Evolutionary conservation across 2,329 filamentous ascomycete species (phyloP), one percentile per base, ranked within the genome.

Genomic region (Aaosphaeria pasadenensis): DNA sequence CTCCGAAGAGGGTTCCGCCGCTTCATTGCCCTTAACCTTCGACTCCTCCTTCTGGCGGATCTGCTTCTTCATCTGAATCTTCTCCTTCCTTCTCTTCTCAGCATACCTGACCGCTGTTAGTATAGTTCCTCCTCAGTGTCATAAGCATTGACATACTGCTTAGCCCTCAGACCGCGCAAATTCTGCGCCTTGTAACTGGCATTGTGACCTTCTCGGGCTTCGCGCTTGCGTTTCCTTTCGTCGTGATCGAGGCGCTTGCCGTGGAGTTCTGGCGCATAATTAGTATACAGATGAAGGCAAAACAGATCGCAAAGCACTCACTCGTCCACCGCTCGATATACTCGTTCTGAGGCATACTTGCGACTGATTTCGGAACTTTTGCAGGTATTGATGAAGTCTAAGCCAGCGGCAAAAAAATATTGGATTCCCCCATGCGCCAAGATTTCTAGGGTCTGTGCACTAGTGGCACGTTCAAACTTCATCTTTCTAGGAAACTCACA

Each of bases 1-100:
- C 43, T 89, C 89, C 58, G 81, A 84, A 29, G 85, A 85, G 52
- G 91, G 88, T 72, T 94, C 88, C 61, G 87, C 83, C 57, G 88
- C 85, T 47, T 86, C 85, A 31, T 82, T 77, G 6, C 88, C 89
- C 77, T 97, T 96, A 78, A 97, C 85, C 68, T 96, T 95, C 75
- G 90, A 86, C 79, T 96, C 89, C 75, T 99, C 94, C 77, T 96
- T 89, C 40, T 89, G 88, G 75, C 88, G 89, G 82, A 99, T 71
- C 46, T 62, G 64, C 62, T 72, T 66, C 62, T 72, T 72, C 69
- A 73, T 71, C 59, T 72, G 69, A 40, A 73, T 73, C 68, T 99
- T 99, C 80, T 99, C 91, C 71, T 91, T 88, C 77, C 91, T 89
- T 29, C 94, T 84, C 79, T 91, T 90, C 82, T 97, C 86, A 72